Evolutionary conservation across 202 grass and related monocot genomes (phyloP).

Genomic region (Eragrostis tef): DNA sequence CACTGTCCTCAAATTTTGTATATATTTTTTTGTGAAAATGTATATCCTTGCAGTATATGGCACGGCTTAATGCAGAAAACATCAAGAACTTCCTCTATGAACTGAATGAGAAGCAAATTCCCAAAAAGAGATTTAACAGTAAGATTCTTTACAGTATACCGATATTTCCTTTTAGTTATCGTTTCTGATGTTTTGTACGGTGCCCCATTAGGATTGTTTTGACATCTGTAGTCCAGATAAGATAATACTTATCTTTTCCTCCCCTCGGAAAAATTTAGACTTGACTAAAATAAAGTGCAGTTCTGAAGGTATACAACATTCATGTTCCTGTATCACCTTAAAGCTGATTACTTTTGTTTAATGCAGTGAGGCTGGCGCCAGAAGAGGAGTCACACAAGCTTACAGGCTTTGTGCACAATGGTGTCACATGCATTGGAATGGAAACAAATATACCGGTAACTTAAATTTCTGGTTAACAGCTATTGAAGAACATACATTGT

Average conservation of each 20-base stretch:
- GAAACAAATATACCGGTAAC: conserved; percentile 81
- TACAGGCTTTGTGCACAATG: conserved; percentile 90
- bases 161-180: conserved; percentile 10
- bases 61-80: conserved; percentile 79
- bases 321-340: conserved; percentile 9
- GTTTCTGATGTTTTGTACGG: neutral
- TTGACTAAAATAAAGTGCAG: neutral
- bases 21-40: conserved; percentile 32
- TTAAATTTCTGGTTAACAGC: conserved; percentile 17
- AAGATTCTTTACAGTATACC: conserved; percentile 51
- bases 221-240: neutral
- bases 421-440: conserved; percentile 95
- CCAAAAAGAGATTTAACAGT: conserved; percentile 97
- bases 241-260: neutral
- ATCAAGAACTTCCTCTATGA: conserved; percentile 91
- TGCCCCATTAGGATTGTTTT: neutral
- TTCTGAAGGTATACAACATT: neutral
- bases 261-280: neutral
- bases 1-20: conserved; percentile 19
- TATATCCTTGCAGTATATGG: conserved; percentile 76
- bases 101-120: conserved; percentile 74
- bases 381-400: conserved; percentile 90
- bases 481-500: conserved; percentile 22
- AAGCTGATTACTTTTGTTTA: conserved; percentile 43
- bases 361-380: conserved; percentile 89